phyloP scores from a whole-genome alignment of 345 rosid genomes.

The Eucalyptus erythrocorys region DNA sequence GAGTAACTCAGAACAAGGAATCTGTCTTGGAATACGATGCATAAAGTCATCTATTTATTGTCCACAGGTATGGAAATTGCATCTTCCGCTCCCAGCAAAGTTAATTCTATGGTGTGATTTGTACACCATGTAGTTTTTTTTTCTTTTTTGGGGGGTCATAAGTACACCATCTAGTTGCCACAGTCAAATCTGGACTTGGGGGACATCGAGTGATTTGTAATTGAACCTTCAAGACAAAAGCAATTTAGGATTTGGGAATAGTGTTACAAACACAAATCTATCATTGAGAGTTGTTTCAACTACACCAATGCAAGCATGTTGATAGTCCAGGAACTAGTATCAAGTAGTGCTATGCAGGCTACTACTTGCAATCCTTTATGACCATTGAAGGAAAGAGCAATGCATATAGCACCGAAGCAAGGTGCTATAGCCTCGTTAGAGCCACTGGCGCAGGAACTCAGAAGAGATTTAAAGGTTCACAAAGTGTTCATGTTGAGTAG shows the following conservation, averaged over 20 bases:
- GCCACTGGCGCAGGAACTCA: neutral
- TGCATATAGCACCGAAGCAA: neutral
- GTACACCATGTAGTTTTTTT: neutral
- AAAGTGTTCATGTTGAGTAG: neutral
- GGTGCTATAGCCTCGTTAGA: neutral
- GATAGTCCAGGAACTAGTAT: neutral
- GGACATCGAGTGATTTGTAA: neutral
- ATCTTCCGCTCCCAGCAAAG: neutral
- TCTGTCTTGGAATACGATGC: neutral
- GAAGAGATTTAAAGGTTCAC: neutral
- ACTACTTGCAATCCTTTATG: neutral
- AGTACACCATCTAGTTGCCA: neutral
- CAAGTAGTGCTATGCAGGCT: neutral
- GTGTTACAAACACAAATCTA: neutral
- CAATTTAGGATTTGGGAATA: neutral
- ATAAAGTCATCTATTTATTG: neutral
- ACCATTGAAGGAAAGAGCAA: neutral
- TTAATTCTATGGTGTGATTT: neutral
- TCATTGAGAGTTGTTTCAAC: neutral
- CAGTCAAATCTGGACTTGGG: too few relatives aligned
- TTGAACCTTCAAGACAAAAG: neutral
- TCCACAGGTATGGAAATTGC: neutral
- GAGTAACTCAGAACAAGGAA: neutral
- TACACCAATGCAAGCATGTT: neutral
- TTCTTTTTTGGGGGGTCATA: too few relatives aligned